Evolutionary conservation across 352 stramenopile species (phyloP), one percentile per base, ranked within the genome.

Genomic region (Phytopythium chamaehyphon): DNA sequence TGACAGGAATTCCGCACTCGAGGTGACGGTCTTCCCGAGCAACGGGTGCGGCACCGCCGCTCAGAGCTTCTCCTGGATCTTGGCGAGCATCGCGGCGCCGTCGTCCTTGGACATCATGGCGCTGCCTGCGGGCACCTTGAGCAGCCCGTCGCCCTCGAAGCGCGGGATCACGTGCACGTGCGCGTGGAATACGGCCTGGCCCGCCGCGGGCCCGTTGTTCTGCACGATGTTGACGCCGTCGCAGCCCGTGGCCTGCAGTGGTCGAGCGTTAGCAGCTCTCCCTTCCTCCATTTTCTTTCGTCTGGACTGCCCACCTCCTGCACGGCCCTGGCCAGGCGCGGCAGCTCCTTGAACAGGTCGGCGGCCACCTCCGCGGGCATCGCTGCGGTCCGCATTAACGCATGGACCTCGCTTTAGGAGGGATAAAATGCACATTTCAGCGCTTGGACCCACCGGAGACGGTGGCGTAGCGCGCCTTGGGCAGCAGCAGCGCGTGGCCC

Each of bases 111-210:
- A 55, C 56, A 94, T 78, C 81, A 90, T 90, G 10, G 47, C 45
- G 33, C 73, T 48, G 18, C 73, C 69, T 2, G 61, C 63, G 1
- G 83, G 79, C 15, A 94, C 45, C 51, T 63, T 61, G 18, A 94
- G 54, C 49, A 90, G 54, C 8, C 61, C 66, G 59, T 94, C 81
- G 49, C 61, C 55, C 1, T 79, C 59, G 38, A 84, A 90, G 52
- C 81, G 83, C 3, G 81, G 81, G 54, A 92, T 80, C 43, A 94
- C 83, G 65, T 94, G 83, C 36, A 90, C 71, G 43, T 93, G 83
- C 18, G 66, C 73, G 66, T 92, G 81, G 64, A 92, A 90, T 24
- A 92, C 79, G 1, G 68, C 73, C 54, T 94, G 83, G 1, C 78
- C 83, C 1, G 83, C 51, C 10, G 78, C 62, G 1, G 62, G 22